Evolutionary conservation across 306 rosid genomes (phyloP).

Genomic region (Malus fusca): DNA sequence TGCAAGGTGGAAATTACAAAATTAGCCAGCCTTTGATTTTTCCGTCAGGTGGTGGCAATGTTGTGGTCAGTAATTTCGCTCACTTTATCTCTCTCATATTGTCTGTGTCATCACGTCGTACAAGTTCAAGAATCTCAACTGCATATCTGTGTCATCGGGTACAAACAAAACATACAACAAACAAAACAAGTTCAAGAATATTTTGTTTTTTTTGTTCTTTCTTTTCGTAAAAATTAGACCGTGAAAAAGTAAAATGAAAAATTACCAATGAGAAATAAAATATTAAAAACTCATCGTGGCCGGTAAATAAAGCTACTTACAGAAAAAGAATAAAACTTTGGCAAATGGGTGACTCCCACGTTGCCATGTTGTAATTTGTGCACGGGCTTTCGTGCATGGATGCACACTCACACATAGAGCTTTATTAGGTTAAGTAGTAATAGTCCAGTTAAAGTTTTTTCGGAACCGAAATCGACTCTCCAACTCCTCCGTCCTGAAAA

Average conservation of each 20-base stretch:
- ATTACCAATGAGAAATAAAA: background rate
- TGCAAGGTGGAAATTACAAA: slow-evolving; percentile 53
- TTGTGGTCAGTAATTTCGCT: slow-evolving; percentile 41
- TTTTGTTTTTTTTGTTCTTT: background rate
- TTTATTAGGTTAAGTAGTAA: too few species aligned
- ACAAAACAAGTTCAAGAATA: background rate
- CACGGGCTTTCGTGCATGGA: background rate
- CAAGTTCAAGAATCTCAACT: background rate
- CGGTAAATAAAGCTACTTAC: background rate
- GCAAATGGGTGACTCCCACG: background rate
- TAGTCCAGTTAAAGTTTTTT: too few species aligned
- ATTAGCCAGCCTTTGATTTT: slow-evolving; percentile 46
- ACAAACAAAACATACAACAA: background rate
- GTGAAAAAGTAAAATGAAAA: background rate
- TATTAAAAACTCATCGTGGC: background rate
- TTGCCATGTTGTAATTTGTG: slow-evolving; percentile 1
- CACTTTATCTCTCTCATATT: background rate
- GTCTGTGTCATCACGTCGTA: background rate
- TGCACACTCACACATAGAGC: background rate
- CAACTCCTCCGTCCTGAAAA: background rate
- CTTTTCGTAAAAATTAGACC: background rate
- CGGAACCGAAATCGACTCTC: too few species aligned
- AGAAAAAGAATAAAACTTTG: background rate
- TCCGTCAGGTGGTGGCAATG: slow-evolving; percentile 50
- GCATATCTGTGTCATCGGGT: background rate